Evolutionary conservation across 1,139 yeast genomes (phyloP), one percentile per base, ranked within the genome.

Genomic region (Yamadazyma jaroonii): DNA sequence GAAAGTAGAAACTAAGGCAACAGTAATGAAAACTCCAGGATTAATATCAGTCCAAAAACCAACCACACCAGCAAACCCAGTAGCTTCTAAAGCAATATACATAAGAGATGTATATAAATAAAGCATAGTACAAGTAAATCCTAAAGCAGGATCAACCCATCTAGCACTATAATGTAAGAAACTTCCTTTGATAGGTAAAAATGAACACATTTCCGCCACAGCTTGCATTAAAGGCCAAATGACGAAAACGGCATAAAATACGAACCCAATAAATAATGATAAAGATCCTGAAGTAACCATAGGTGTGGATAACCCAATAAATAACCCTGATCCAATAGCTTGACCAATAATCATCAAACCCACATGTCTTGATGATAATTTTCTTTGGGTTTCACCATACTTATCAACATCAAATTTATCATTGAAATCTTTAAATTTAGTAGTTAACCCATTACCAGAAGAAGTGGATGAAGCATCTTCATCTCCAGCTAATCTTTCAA

Each of bases 281-380:
- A 66, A 51, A 11, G 69, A 58, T 8, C 74, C 74, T 7, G 64
- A 55, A 3, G 57, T 54, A 38, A 55, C 56, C 38, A 67, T 56
- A 2, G 72, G 71, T 3, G 57, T 38, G 12, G 61, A 52, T 34
- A 65, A 48, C 11, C 72, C 71, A 25, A 67, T 54, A 47, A 67
- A 72, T 32, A 72, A 54, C 35, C 79, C 79, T 2, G 76, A 65
- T 23, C 79, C 78, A 33, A 74, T 70, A 39, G 71, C 59, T 40
- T 74, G 77, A 11, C 79, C 79, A 33, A 74, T 67, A 34, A 74
- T 69, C 62, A 74, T 69, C 48, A 74, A 61, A 31, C 70, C 59
- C 14, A 74, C 67, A 51, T 74, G 79, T 33, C 79, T 60, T 9
- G 68, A 54, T 29, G 61, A 59, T 31, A 74, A 56, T 32, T 62